These are phyloP conservation scores for Aegilops umbellulata DNA, from an alignment of 176 grass and related monocot genomes.

Conservation along the genomic window DNA sequence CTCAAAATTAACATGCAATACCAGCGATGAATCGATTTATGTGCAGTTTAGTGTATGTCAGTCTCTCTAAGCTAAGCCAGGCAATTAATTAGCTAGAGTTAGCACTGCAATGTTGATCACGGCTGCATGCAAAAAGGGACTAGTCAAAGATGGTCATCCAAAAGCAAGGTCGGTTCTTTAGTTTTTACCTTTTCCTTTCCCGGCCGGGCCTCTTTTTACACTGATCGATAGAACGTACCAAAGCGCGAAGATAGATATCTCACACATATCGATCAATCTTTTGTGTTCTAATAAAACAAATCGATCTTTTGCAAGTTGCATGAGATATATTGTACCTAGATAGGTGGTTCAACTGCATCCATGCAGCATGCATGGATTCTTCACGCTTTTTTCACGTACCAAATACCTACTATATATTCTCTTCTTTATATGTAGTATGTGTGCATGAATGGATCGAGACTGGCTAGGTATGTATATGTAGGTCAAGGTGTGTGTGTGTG, in stretches of 20 bases:
- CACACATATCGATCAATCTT: slow-evolving; percentile 14
- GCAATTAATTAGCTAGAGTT: background rate
- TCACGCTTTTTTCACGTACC: background rate
- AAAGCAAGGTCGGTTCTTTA: slow-evolving; percentile 49
- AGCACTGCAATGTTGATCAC: background rate
- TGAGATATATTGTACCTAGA: background rate
- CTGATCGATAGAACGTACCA: slow-evolving; percentile 45
- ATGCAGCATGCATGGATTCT: background rate
- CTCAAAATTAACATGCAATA: slow-evolving; percentile 10
- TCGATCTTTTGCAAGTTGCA: background rate
- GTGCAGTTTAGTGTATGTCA: background rate
- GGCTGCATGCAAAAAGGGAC: slow-evolving; percentile 2
- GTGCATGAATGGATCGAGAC: background rate
- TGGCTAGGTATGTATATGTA: background rate
- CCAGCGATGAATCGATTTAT: background rate
- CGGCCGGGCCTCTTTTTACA: slow-evolving; percentile 38
- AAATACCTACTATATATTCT: background rate
- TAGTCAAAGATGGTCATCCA: slow-evolving; percentile 55
- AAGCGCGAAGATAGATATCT: slow-evolving; percentile 27
- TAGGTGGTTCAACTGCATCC: background rate
- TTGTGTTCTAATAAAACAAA: no score
- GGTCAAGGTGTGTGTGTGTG: background rate
- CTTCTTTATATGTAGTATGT: background rate
- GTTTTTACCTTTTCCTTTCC: slow-evolving; percentile 38
- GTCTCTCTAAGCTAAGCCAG: background rate